Evolutionary conservation across 768 basidiomycete species (phyloP).

Genomic region (Strobilomyces echinocephalus): DNA sequence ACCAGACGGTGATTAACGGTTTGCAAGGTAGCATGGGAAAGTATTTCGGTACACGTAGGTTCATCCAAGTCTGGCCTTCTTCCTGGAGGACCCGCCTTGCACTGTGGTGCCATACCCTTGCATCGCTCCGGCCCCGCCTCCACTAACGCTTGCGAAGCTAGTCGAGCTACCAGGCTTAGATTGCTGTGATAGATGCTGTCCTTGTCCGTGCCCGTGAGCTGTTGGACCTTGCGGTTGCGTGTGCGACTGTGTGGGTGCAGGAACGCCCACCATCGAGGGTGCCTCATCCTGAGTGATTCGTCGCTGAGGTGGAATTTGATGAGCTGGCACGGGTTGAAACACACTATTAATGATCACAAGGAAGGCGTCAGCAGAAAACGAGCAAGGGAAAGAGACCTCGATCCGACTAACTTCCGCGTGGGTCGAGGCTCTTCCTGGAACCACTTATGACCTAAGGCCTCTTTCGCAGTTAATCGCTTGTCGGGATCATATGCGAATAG

Average conservation of each 20-base stretch:
- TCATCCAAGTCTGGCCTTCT: conserved; percentile 57
- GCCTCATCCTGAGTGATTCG: conserved; percentile 93
- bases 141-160: conserved; percentile 62
- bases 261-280: conserved; percentile 75
- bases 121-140: conserved; percentile 38
- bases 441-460: conserved; percentile 84
- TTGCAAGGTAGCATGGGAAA: background rate
- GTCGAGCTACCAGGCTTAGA: conserved; percentile 55
- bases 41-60: background rate
- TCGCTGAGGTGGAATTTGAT: conserved; percentile 77
- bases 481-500: conserved; percentile 92
- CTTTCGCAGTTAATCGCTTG: conserved; percentile 73
- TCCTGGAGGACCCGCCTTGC: conserved; percentile 42
- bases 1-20: too few species aligned
- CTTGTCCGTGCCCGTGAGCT: conserved; percentile 45
- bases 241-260: conserved; percentile 41
- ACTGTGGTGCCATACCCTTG: conserved; percentile 27
- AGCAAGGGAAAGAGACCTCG: background rate
- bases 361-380: conserved; percentile 5
- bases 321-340: conserved; percentile 58
- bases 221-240: conserved; percentile 42
- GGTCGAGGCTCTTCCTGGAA: conserved; percentile 88
- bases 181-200: conserved; percentile 28
- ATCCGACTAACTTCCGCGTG: conserved; percentile 66
- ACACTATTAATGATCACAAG: conserved; percentile 47